Evolutionary conservation across 2,329 filamentous ascomycete genomes (phyloP).

Genomic region (Trichoderma sp.): DNA sequence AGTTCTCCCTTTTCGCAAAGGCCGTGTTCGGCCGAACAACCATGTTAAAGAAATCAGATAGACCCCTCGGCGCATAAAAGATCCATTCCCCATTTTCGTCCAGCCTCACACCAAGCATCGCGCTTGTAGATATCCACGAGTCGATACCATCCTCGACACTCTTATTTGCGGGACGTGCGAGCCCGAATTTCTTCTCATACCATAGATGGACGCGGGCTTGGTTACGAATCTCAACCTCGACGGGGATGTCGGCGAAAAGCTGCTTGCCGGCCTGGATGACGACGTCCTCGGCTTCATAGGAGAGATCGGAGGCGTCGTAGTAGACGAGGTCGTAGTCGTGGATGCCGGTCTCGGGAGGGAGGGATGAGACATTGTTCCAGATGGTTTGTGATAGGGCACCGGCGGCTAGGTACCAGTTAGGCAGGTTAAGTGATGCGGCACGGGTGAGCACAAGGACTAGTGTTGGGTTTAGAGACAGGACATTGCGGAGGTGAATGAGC

Average conservation of each 20-base stretch:
- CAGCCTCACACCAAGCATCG: background rate
- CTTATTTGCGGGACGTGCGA: background rate
- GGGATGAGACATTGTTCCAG: background rate
- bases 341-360: background rate
- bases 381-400: background rate
- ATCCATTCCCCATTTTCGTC: background rate
- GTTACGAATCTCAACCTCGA: background rate
- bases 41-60: background rate
- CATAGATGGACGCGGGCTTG: background rate
- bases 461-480: background rate
- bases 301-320: background rate
- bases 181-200: background rate
- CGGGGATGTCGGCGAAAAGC: background rate
- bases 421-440: background rate
- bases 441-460: background rate
- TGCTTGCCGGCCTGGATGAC: background rate
- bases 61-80: background rate
- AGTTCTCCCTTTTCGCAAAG: background rate
- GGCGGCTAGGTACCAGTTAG: background rate
- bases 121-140: background rate
- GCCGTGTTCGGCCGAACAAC: background rate
- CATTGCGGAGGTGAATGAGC: background rate
- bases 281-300: background rate
- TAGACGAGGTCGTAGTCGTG: background rate
- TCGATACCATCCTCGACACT: background rate